These are phyloP conservation scores for Saccharomyces mikatae DNA, from an alignment of 805 yeast species.

Conservation along the genomic window DNA sequence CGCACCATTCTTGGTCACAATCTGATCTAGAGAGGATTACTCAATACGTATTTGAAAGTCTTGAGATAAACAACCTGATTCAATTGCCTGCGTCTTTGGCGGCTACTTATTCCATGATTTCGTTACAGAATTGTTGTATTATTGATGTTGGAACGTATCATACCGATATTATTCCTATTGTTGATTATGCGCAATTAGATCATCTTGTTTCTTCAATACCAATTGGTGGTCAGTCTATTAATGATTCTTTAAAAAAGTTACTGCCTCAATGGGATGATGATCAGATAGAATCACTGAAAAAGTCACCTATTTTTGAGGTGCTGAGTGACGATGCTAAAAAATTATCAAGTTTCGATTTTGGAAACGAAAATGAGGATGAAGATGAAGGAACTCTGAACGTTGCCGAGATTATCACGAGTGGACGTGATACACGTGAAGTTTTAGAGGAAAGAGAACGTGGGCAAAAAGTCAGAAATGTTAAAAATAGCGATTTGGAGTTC, in stretches of 20 bases:
- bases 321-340: conserved; percentile 58
- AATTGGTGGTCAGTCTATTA: conserved; percentile 61
- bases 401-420: conserved; percentile 80
- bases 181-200: conserved; percentile 57
- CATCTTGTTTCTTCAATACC: conserved; percentile 44
- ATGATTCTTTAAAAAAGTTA: conserved; percentile 40
- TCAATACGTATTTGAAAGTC: conserved; percentile 63
- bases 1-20: conserved; percentile 65
- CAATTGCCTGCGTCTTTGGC: conserved; percentile 62
- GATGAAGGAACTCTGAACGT: conserved; percentile 79
- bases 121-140: conserved; percentile 56
- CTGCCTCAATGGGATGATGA: conserved; percentile 48
- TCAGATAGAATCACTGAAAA: conserved; percentile 71
- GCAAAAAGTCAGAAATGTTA: conserved; percentile 31
- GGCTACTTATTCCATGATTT: conserved; percentile 65
- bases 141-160: conserved; percentile 73
- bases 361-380: conserved; percentile 34
- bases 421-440: conserved; percentile 56
- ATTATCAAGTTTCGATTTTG: conserved; percentile 53
- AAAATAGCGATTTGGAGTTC: conserved; percentile 64
- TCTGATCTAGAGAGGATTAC: conserved; percentile 60
- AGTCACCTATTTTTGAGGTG: conserved; percentile 70
- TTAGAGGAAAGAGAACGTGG: conserved; percentile 53
- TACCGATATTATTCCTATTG: conserved; percentile 72
- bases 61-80: conserved; percentile 66